These are phyloP conservation scores for Lyophyllum shimeji DNA, from an alignment of 768 basidiomycete genomes.

Conservation along the genomic window DNA sequence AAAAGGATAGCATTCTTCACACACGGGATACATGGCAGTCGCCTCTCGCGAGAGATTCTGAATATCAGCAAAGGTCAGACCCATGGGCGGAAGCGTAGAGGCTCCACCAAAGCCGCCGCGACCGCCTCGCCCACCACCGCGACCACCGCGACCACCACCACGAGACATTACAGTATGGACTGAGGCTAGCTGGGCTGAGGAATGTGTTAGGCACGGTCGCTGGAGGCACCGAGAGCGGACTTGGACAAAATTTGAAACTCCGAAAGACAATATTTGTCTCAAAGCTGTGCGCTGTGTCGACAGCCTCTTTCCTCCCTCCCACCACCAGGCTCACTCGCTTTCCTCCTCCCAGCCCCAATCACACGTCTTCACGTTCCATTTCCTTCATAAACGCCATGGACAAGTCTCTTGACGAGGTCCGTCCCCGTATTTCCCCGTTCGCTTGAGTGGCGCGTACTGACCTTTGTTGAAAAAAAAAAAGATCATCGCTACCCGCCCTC, in stretches of 20 bases:
- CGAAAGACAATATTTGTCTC: conserved; percentile 29
- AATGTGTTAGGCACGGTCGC: conserved; percentile 2
- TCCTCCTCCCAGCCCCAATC: conserved; percentile 24
- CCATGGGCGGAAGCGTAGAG: conserved; percentile 64
- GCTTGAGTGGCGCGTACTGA: conserved; percentile 18
- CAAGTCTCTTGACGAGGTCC: conserved; percentile 81
- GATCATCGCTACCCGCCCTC: conserved; percentile 70
- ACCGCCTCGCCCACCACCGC: conserved; percentile 46
- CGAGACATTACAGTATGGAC: conserved; percentile 47
- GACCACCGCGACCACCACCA: conserved; percentile 38
- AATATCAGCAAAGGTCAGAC: conserved; percentile 77
- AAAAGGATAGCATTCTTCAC: conserved; percentile 30
- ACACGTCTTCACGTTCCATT: conserved; percentile 16
- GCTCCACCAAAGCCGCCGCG: conserved; percentile 61
- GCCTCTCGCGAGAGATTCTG: conserved; percentile 75
- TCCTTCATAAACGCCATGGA: conserved; percentile 51
- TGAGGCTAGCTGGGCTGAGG: conserved; percentile 10
- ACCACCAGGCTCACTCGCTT: conserved; percentile 27
- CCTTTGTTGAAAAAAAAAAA: conserved; percentile 27
- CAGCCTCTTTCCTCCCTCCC: conserved; percentile 10
- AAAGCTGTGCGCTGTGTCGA: conserved; percentile 17
- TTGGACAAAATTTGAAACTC: conserved; percentile 38
- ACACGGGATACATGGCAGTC: conserved; percentile 79
- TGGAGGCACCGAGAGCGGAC: conserved; percentile 23
- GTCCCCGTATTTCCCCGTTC: conserved; percentile 25